Evolutionary conservation across 1,284 basidiomycete species (phyloP), one percentile per base, ranked within the genome.

Genomic region (Salmacisia buchloeana): DNA sequence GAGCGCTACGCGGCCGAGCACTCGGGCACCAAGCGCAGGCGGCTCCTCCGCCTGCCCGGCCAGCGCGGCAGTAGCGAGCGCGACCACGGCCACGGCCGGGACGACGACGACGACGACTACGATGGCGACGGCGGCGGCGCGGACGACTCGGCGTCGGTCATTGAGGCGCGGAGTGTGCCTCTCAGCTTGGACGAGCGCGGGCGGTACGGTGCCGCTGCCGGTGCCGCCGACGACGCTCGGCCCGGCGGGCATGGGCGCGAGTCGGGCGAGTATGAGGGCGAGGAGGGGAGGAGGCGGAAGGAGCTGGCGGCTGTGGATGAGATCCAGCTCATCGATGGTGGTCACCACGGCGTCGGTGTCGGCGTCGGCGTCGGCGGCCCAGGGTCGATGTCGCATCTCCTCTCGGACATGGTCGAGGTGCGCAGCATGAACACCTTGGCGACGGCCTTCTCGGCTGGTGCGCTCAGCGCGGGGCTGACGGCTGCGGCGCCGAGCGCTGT

Each of bases 1-100:
- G 49, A 54, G 15, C 49, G 49, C 12, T 54, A 54, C 34, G 49
- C 49, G 15, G 49, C 49, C 13, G 15, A 31, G 27, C 49, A 54
- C 29, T 54, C 49, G 18, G 23, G 23, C 18, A 5, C 6, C 5
- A 43, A 18, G 18, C 18, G 39, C 18, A 43, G 15, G 39, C 5
- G 3, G 15, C 15, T 5, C 5, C 39, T 5, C 39, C 39, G 18
- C 15, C 18, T 43, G 39, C 23, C 3, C 6, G 15, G 39, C 6
- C 39, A 5, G 23, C 18, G 15, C 39, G 5, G 15, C 39, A 5
- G 15, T 43, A 15, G 39, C n/a, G n/a, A n/a, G n/a, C n/a, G n/a
- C n/a, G n/a, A n/a, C n/a, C n/a, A n/a, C n/a, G n/a, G n/a, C n/a
- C n/a, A n/a, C n/a, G n/a, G n/a, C n/a, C n/a, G n/a, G n/a, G n/a